Evolutionary conservation across 768 basidiomycete species (phyloP).

Genomic region (Mycena galopus): DNA sequence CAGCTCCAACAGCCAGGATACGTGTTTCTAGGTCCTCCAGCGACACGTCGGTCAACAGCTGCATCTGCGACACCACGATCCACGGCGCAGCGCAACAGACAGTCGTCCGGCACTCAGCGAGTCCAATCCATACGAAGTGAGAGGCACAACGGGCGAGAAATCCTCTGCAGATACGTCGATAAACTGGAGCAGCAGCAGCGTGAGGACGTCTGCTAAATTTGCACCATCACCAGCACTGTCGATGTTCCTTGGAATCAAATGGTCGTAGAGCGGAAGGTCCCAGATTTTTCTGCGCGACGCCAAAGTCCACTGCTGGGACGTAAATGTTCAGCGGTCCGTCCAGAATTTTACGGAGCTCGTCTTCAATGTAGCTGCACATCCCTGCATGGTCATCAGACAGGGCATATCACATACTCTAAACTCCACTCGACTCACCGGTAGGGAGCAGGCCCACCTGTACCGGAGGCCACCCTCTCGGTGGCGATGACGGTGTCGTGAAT

Average conservation of each 20-base stretch:
- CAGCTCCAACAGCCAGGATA: background rate
- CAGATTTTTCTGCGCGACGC: background rate
- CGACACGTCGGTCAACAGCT: background rate
- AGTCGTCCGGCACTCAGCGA: background rate
- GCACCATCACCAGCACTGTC: background rate
- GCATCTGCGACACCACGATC: background rate
- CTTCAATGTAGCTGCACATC: slow-evolving; percentile 7
- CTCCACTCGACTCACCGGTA: too few species aligned
- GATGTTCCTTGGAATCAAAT: background rate
- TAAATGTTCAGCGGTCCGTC: background rate
- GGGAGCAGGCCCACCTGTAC: background rate
- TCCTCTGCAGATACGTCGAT: background rate
- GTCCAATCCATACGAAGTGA: background rate
- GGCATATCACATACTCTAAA: too few species aligned
- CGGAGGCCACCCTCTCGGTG: background rate
- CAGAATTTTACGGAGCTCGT: background rate
- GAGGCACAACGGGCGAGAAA: background rate
- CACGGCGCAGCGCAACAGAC: background rate
- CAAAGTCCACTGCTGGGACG: background rate
- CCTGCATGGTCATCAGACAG: too few species aligned
- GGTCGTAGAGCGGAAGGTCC: background rate
- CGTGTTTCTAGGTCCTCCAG: background rate
- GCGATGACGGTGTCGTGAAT: slow-evolving; percentile 1
- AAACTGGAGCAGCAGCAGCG: background rate
- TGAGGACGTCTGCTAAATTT: background rate